phyloP scores from a whole-genome alignment of 208 protist genomes.

The Acanthamoeba culbertsoni region DNA sequence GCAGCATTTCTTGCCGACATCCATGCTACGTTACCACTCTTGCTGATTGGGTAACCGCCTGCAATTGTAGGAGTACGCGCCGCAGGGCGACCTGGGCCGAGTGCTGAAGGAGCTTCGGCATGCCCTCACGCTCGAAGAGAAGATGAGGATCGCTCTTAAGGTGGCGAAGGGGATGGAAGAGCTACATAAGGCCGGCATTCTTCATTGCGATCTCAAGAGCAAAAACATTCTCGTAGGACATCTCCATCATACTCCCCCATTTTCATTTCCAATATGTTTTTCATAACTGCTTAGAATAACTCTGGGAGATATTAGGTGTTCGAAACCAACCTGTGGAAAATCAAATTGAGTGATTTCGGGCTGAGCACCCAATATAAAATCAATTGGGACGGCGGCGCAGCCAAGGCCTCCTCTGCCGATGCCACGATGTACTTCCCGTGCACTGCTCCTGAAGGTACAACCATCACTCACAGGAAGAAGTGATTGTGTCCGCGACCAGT shows the following conservation, averaged over 20 bases:
- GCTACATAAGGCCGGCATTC: background rate
- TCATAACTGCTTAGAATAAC: background rate
- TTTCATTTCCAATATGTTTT: background rate
- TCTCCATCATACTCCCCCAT: background rate
- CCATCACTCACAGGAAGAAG: no score
- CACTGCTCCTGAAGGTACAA: constrained; percentile 22
- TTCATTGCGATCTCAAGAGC: constrained; percentile 32
- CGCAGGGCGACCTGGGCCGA: background rate
- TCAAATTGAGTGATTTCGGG: constrained; percentile 37
- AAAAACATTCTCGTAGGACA: background rate
- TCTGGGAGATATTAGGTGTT: background rate
- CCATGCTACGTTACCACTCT: background rate
- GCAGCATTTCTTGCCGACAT: background rate
- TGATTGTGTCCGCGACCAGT: no score
- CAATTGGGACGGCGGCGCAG: background rate
- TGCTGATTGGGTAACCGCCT: no score
- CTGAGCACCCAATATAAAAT: constrained; percentile 25
- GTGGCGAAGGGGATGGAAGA: constrained; percentile 44
- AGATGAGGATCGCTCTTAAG: background rate
- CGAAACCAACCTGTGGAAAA: background rate
- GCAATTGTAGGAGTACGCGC: background rate
- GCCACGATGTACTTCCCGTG: constrained; percentile 41
- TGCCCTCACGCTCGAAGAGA: background rate
- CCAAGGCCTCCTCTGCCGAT: background rate
- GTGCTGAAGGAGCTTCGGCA: background rate